Evolutionary conservation across 2,329 filamentous ascomycete species (phyloP), one percentile per base, ranked within the genome.

Genomic region (Colletotrichum sidae): DNA sequence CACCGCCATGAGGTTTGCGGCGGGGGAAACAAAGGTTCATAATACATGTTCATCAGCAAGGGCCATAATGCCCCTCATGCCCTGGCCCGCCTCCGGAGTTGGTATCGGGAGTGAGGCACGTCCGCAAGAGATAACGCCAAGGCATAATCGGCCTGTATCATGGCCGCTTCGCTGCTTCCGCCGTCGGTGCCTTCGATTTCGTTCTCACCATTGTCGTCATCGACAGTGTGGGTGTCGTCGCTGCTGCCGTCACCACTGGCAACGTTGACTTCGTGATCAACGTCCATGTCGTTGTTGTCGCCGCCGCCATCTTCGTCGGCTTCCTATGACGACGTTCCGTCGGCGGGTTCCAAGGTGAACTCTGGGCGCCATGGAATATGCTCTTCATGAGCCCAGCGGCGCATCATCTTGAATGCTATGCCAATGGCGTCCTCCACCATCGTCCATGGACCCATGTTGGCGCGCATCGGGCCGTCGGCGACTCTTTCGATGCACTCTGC

Each of bases 341-440:
- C 62, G 52, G 63, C 52, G 39, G 53, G 46, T 44, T 58, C 56
- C 34, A 62, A 52, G 38, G 47, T 67, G 34, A 80, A 71, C 69
- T 80, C 76, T 1, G 80, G 76, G n/a, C 72, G 70, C 84, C 83
- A 86, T 15, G 77, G 73, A n/a, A 84, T 77, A 6, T 73, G 72
- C 64, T 85, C 81, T 3, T 79, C 76, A 8, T 77, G 75, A 49
- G 79, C 80, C 80, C 82, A 85, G 33, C 75, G 72, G 3, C 74
- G 75, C 68, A 86, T 72, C 5, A 83, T 72, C 7, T 72, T 73
- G 60, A 85, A 69, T 11, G 77, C 75, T 6, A 73, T 72, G 8
- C 73, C 70, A 11, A 80, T 79, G 7, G 79, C 75, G 12, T 84
- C 82, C 60, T 84, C 81, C 9, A 84, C 73, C 3, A 75, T 75